Percentiles rank a stretch among this genome's conserved stretches.
phyloP scores from a whole-genome alignment of 768 basidiomycete genomes.

The Kwoniella sp. region DNA sequence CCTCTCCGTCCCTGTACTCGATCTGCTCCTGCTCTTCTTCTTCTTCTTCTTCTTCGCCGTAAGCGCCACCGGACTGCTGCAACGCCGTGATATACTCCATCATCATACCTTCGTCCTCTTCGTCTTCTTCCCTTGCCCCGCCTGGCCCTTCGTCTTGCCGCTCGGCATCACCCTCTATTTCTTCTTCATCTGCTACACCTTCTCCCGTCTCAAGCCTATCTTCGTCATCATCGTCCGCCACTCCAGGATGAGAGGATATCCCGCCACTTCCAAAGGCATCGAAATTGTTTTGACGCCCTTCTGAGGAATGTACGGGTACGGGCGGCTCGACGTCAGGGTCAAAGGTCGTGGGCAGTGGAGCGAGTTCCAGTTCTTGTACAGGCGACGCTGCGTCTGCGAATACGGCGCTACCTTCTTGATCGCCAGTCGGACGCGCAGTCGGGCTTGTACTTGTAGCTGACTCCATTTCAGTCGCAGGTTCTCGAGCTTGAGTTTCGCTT shows the following conservation, averaged over 20 bases:
- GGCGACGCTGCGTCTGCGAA: neutral
- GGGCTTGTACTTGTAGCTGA: no score
- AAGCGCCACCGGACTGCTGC: conserved; percentile 7
- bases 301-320: neutral
- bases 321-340: conserved; percentile 14
- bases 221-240: conserved; percentile 8
- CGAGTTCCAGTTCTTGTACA: conserved; percentile 16
- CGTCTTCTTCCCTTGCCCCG: neutral
- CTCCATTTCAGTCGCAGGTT: no score
- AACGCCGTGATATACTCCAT: conserved; percentile 24
- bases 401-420: neutral
- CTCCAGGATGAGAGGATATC: conserved; percentile 3
- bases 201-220: conserved; percentile 4
- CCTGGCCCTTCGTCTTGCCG: neutral
- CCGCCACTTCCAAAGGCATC: conserved; percentile 15
- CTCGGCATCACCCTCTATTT: conserved; percentile 7
- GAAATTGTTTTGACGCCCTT: neutral
- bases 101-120: conserved; percentile 21
- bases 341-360: conserved; percentile 16
- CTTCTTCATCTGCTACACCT: conserved; percentile 6
- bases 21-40: conserved; percentile 8
- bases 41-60: conserved; percentile 14
- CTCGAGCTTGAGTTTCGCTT: no score
- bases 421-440: no score
- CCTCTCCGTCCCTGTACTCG: neutral